These are phyloP conservation scores for Boletus albobrunnescens DNA, from an alignment of 1,284 basidiomycete species.

Conservation along the genomic window DNA sequence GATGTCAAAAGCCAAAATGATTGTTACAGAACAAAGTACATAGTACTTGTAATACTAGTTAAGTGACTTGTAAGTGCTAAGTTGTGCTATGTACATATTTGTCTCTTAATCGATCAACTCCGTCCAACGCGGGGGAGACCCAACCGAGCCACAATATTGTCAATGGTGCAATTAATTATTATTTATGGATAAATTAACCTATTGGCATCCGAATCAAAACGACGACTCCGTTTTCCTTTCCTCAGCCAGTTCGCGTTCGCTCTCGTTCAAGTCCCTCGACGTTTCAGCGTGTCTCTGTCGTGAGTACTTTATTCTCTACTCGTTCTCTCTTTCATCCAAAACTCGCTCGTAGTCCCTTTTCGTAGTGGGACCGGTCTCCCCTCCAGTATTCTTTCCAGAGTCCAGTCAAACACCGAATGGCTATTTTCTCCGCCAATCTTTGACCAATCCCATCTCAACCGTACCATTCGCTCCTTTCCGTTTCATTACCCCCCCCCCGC, in stretches of 20 bases:
- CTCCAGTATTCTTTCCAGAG: constrained; percentile 8
- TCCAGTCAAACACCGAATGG: constrained; percentile 21
- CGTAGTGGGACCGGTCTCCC: constrained; percentile 15
- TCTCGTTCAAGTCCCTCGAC: constrained; percentile 5
- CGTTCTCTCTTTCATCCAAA: not conserved
- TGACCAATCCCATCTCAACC: constrained; percentile 20
- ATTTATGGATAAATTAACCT: not conserved
- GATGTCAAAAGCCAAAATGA: too few relatives aligned
- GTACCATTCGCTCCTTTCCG: constrained; percentile 16
- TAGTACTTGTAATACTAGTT: too few relatives aligned
- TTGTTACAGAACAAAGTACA: too few relatives aligned
- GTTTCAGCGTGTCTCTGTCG: constrained; percentile 9
- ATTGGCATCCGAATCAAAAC: constrained; percentile 6
- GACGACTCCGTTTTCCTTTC: not conserved
- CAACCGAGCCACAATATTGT: too few relatives aligned
- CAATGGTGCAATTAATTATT: too few relatives aligned
- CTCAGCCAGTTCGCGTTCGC: not conserved
- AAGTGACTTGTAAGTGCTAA: too few relatives aligned
- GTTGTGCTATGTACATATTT: too few relatives aligned
- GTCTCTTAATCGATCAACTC: too few relatives aligned
- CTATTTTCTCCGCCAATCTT: constrained; percentile 13
- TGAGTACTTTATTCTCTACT: constrained; percentile 12
- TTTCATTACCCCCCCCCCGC: constrained; percentile 10
- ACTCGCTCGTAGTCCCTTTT: too few relatives aligned
- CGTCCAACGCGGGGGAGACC: too few relatives aligned